These are phyloP conservation scores for Hypseocharis bilobata DNA, from an alignment of 441 rosid species.

Conservation along the genomic window DNA sequence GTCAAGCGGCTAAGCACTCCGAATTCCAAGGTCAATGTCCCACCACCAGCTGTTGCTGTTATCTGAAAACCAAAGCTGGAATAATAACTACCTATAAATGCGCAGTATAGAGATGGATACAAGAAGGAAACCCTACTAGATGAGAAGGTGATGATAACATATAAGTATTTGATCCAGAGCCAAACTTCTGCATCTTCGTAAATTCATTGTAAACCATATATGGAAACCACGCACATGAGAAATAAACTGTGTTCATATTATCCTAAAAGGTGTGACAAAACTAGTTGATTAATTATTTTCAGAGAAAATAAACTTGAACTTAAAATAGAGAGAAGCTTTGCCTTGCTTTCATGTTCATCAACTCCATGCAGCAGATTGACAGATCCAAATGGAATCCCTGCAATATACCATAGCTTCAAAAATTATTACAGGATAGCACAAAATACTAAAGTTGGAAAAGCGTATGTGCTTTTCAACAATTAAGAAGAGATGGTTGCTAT, in stretches of 20 bases:
- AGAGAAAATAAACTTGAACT: conserved; percentile 12
- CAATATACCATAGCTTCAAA: conserved; percentile 23
- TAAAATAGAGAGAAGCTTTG: conserved; percentile 23
- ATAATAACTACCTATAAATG: conserved; percentile 14
- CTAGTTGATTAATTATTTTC: too few relatives aligned
- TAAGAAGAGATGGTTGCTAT: not conserved
- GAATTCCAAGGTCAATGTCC: conserved; percentile 90
- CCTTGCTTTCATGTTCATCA: conserved; percentile 98
- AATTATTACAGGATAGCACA: conserved; percentile 16
- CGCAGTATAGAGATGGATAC: conserved; percentile 1
- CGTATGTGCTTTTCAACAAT: not conserved
- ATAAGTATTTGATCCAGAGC: conserved; percentile 7
- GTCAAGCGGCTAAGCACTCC: conserved; percentile 86
- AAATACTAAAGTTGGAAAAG: not conserved
- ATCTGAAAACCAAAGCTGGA: conserved; percentile 43
- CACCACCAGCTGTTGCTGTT: conserved; percentile 98
- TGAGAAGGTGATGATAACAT: not conserved
- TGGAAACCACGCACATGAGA: not conserved
- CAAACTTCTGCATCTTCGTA: not conserved
- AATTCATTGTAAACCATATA: not conserved
- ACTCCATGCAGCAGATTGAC: conserved; percentile 85
- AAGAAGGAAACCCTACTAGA: too few relatives aligned
- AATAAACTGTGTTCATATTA: not conserved
- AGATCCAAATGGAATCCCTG: conserved; percentile 96
- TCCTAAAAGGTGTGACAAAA: not conserved